Evolutionary conservation across 2,329 filamentous ascomycete genomes (phyloP), one percentile per base, ranked within the genome.

Genomic region (Epichloe gansuensis): DNA sequence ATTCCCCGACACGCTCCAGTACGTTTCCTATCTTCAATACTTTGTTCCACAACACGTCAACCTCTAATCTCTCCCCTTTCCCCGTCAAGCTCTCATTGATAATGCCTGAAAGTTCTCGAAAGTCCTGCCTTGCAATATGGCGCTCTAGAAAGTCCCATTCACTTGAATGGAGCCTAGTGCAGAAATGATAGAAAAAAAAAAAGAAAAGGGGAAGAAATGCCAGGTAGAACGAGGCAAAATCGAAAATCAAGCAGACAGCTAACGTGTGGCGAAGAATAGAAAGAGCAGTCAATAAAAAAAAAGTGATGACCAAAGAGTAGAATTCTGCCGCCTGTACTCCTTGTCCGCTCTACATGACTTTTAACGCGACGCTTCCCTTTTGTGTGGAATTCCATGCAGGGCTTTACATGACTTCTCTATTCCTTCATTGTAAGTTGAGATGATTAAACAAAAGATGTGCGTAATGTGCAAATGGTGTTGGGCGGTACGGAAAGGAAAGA

Each of bases 361-460:
- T 68, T 67, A 58, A 55, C 55, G 63, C 57, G 63, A 66, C 61
- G 63, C 62, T 61, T 59, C 59, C 58, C 41, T 56, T 47, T 44
- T 54, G 48, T 42, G 47, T 45, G 41, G 50, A 64, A 41, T 43
- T 63, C 57, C 59, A 55, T 59, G 60, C 60, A 63, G 62, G 62
- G 64, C 66, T 63, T 59, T 69, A 70, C 65, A 70, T 68, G 67
- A 68, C 58, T 65, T 66, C 61, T 66, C 67, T 69, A 69, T 69
- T 67, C 64, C 67, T 58, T 66, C 66, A 51, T 62, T 59, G 61
- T 58, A 57, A 61, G 55, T 61, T 51, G 56, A 59, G 51, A 57
- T 50, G 54, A 58, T 57, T 59, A 60, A 57, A 56, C 56, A 60
- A 60, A 57, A 54, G 57, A 51, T 44, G 44, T 42, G 49, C 38